Evolutionary conservation across 495 filamentous ascomycete genomes (phyloP).

Genomic region (Friedmanniomyces endolithicus): DNA sequence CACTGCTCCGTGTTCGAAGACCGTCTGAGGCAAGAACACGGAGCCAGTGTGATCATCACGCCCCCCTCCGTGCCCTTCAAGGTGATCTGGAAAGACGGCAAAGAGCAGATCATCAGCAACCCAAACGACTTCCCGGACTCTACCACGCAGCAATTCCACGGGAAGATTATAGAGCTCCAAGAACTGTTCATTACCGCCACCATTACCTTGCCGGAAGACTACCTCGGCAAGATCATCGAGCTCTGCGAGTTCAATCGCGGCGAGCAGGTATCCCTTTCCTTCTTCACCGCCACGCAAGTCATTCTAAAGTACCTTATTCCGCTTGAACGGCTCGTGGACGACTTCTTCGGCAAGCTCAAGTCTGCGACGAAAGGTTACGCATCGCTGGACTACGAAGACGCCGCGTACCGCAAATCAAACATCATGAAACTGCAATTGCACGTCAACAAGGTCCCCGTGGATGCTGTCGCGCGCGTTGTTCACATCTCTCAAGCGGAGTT

Average conservation of each 20-base stretch:
- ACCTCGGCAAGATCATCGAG: slow-evolving; percentile 86
- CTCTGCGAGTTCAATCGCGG: slow-evolving; percentile 86
- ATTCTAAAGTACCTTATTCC: slow-evolving; percentile 90
- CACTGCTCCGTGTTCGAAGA: slow-evolving; percentile 98
- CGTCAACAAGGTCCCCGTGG: slow-evolving; percentile 85
- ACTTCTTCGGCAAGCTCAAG: slow-evolving; percentile 96
- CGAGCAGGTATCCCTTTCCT: slow-evolving; percentile 69
- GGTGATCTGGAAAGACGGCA: slow-evolving; percentile 62
- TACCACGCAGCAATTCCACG: slow-evolving; percentile 48
- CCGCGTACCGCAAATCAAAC: slow-evolving; percentile 66
- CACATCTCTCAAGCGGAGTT: slow-evolving; percentile 66
- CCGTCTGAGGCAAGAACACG: slow-evolving; percentile 87
- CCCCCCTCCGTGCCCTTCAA: slow-evolving; percentile 89
- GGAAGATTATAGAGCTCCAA: slow-evolving; percentile 51
- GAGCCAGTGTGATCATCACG: slow-evolving; percentile 90
- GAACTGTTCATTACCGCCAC: slow-evolving; percentile 83
- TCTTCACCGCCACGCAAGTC: slow-evolving; percentile 88
- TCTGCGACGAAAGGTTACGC: slow-evolving; percentile 74
- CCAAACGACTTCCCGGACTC: slow-evolving; percentile 75
- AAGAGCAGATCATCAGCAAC: slow-evolving; percentile 63
- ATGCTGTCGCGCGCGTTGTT: slow-evolving; percentile 84
- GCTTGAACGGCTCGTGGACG: slow-evolving; percentile 77
- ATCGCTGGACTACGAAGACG: slow-evolving; percentile 88
- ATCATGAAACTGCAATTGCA: slow-evolving; percentile 85
- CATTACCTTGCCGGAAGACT: slow-evolving; percentile 85